Evolutionary conservation across 1,284 basidiomycete species (phyloP).

Genomic region (Ustilago curta): DNA sequence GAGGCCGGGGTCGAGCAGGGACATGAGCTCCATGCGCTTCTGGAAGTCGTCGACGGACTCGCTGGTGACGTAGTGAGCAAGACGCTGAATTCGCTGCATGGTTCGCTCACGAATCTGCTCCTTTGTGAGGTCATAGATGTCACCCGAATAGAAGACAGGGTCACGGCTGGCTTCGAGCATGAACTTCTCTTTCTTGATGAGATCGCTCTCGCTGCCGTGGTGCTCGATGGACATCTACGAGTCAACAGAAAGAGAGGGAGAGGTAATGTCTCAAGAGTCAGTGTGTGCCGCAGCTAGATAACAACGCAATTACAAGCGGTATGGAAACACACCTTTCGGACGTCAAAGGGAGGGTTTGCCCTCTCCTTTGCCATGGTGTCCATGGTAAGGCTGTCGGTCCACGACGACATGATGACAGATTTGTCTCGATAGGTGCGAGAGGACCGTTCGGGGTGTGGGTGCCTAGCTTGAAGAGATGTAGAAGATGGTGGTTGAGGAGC

Average conservation of each 20-base stretch:
- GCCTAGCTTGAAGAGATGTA: neutral
- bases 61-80: conserved; percentile 65
- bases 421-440: conserved; percentile 36
- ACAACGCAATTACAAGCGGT: neutral
- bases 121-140: conserved; percentile 74
- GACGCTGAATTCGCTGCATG: conserved; percentile 56
- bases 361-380: conserved; percentile 71
- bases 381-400: conserved; percentile 60
- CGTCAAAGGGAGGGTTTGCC: conserved; percentile 72
- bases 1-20: conserved; percentile 72
- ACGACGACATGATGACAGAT: conserved; percentile 45
- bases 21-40: conserved; percentile 73
- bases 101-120: conserved; percentile 72
- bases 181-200: conserved; percentile 68
- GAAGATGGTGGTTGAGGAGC: neutral
- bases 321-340: conserved; percentile 68
- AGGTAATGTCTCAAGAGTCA: neutral
- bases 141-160: conserved; percentile 73
- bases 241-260: neutral
- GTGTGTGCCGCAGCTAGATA: neutral
- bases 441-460: conserved; percentile 6
- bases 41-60: conserved; percentile 70
- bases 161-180: conserved; percentile 73
- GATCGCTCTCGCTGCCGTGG: conserved; percentile 68
- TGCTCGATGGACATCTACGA: conserved; percentile 69